These are phyloP conservation scores for Lentinula lateritia DNA, from an alignment of 768 basidiomycete genomes.

Conservation along the genomic window DNA sequence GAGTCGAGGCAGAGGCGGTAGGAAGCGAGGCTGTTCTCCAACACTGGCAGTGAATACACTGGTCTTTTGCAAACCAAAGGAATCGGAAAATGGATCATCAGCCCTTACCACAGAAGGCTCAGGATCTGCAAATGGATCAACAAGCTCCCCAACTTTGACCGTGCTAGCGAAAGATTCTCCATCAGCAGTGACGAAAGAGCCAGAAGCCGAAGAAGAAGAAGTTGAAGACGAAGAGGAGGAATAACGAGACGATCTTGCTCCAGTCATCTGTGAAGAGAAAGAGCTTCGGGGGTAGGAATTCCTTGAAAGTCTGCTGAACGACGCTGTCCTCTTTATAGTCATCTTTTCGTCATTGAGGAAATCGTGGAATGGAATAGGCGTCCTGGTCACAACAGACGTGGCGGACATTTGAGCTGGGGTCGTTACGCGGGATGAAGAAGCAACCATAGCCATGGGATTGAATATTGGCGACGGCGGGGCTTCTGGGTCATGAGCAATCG, in stretches of 20 bases:
- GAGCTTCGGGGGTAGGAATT: background rate
- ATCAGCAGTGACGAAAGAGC: background rate
- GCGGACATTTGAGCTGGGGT: background rate
- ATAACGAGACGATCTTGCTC: background rate
- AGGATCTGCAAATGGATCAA: background rate
- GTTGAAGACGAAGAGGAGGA: background rate
- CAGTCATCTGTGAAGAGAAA: background rate
- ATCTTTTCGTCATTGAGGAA: background rate
- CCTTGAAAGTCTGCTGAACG: background rate
- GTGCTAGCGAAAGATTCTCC: background rate
- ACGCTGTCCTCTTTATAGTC: background rate
- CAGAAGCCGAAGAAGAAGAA: too few species aligned
- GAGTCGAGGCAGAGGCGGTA: background rate
- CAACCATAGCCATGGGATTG: slow-evolving; percentile 2
- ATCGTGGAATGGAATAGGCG: background rate
- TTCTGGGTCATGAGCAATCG: background rate
- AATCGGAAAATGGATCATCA: background rate
- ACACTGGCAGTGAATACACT: background rate
- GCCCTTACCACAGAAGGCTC: background rate
- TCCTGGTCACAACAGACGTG: background rate
- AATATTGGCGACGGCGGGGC: background rate
- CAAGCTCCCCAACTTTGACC: background rate
- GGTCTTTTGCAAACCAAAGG: background rate
- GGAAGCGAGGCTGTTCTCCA: background rate
- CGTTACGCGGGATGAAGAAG: background rate